Base-by-base conservation (phyloP, 805 yeast genomes). In the Myxozyma monticola region DNA sequence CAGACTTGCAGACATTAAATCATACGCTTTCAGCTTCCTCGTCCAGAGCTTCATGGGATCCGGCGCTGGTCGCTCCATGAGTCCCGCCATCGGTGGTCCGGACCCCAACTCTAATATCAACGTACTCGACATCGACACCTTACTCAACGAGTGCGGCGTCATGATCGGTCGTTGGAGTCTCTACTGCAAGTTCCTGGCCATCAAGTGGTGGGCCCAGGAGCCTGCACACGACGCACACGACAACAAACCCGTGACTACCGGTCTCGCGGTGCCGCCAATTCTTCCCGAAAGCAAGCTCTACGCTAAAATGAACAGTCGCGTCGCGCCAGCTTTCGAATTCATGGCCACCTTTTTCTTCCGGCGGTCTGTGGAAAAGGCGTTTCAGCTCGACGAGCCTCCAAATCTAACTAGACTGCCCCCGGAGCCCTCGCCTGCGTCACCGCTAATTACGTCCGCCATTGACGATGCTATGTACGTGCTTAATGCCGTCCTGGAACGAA, bases 141-240 rank as follows among this genome's bases (percentile, higher is more conserved):
- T 85, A 18, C 70, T 85, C 9, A 77, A 75, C 46, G 97, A 93
- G 61, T 69, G 86, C 14, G 78, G 95, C 0, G 73, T 84, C 7
- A 84, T 93, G 65, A 70, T 91, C 62, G 87, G 85, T 62, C 82
- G 88, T 55, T 91, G 98, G 98, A 74, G 86, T 17, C 74, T 84
- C 71, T 88, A 87, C 64, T 50, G 61, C 48, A 51, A 56, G 37
- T 58, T 58, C 34, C 30, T 56, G 49, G 59, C 59, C 9, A 37
- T 54, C 26, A 54, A 54, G 25, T 54, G 59, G 59, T 48, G 54
- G 59, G 28, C 41, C 8, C 59, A 54, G n/a, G 50, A 41, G 26
- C 43, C 48, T 7, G 25, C 17, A 8, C 15, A 25, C 15, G 33
- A 8, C 9, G 1, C 28, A 18, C 37, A 24, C 15, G 31, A 31